Percentiles rank a stretch among this genome's conserved stretches.
phyloP scores from a whole-genome alignment of 2,329 filamentous ascomycete species.

The Macroventuria anomochaeta region DNA sequence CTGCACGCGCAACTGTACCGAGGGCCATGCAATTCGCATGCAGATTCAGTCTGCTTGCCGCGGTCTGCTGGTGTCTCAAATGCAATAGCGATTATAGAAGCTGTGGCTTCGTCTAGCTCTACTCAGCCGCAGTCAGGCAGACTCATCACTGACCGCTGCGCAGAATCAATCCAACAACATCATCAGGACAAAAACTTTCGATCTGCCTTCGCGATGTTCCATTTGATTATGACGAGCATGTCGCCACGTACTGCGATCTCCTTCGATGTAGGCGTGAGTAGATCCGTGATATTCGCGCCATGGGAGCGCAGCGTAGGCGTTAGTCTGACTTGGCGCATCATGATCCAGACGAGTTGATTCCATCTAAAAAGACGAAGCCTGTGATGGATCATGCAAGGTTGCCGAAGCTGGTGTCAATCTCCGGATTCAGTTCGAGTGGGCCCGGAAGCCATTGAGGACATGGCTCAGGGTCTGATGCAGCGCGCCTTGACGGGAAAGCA shows the following conservation, averaged over 20 bases:
- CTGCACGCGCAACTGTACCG: background rate
- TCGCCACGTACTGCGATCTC: conserved; percentile 1
- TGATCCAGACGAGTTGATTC: background rate
- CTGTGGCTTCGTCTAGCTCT: too few relatives aligned
- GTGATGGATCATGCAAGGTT: conserved; percentile 10
- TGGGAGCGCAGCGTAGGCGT: background rate
- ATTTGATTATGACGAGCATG: background rate
- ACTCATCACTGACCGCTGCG: background rate
- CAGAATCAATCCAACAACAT: background rate
- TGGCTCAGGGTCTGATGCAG: conserved; percentile 14
- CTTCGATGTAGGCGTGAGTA: background rate
- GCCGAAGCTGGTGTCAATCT: conserved; percentile 15
- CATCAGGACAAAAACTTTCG: background rate
- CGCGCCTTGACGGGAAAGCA: conserved; percentile 1
- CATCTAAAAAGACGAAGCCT: background rate
- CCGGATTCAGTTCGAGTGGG: conserved; percentile 5
- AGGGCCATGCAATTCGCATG: too few relatives aligned
- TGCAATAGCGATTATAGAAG: too few relatives aligned
- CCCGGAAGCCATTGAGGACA: background rate
- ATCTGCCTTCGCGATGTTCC: background rate
- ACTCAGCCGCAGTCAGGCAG: background rate
- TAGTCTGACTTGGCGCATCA: conserved; percentile 8
- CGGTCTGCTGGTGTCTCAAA: background rate
- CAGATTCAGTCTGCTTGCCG: background rate
- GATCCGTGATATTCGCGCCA: background rate